Percentiles rank a stretch among this genome's conserved stretches.
Conservation (phyloP, 306 rosid species). For the Lathyrus tuberosus region DNA sequence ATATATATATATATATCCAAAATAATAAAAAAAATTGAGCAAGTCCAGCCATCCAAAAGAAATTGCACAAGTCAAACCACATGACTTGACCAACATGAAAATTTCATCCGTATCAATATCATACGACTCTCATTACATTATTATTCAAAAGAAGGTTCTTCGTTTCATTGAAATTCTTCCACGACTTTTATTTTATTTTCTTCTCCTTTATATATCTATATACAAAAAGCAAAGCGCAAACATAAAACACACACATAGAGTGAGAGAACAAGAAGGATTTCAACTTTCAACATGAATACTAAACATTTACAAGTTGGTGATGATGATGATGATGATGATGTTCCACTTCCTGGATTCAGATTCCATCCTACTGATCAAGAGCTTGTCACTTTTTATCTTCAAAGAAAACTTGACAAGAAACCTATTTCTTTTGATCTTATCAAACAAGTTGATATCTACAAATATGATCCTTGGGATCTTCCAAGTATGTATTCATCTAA, state of each 20-base stretch:
- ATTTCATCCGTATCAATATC: not conserved
- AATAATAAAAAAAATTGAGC: not conserved
- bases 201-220: not conserved
- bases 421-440: constrained; percentile 66
- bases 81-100: constrained; percentile 35
- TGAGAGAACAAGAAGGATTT: constrained; percentile 25
- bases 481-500: constrained; percentile 58
- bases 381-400: constrained; percentile 80
- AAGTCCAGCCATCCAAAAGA: constrained; percentile 4
- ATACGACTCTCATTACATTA: not conserved
- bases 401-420: constrained; percentile 72
- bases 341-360: constrained; percentile 83
- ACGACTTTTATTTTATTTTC: constrained; percentile 9
- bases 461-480: constrained; percentile 90
- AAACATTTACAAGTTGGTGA: constrained; percentile 15
- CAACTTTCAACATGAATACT: constrained; percentile 32
- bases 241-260: constrained; percentile 1
- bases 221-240: not conserved
- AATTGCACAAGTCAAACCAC: constrained; percentile 2
- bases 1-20: not conserved
- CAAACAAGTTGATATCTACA: constrained; percentile 89
- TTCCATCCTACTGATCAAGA: constrained; percentile 96
- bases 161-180: constrained; percentile 21
- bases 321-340: constrained; percentile 39
- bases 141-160: constrained; percentile 3